Percentiles rank a stretch among this genome's conserved stretches.
Evolutionary conservation across 305 asterid genomes (phyloP).

Genomic region (Euphrasia arctica): DNA sequence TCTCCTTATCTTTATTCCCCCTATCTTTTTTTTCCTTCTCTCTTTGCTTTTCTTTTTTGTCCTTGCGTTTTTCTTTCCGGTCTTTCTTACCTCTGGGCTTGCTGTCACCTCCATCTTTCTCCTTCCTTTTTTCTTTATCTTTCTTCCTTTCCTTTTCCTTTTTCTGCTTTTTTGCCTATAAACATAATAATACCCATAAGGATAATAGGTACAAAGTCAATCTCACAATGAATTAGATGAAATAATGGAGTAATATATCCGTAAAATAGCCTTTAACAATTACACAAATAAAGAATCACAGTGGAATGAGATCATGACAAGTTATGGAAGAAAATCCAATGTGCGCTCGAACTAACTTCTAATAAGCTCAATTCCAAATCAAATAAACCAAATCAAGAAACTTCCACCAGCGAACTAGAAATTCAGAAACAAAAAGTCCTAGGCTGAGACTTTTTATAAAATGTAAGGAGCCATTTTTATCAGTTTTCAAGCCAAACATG

Average conservation of each 20-base stretch:
- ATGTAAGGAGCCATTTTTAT: not conserved
- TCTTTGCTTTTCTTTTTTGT: conserved; percentile 51
- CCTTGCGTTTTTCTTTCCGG: conserved; percentile 53
- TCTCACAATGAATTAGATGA: conserved; percentile 5
- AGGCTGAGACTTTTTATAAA: not conserved
- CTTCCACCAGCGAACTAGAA: not conserved
- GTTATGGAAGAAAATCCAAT: conserved; percentile 6
- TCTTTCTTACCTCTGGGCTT: conserved; percentile 61
- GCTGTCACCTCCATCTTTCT: conserved; percentile 48
- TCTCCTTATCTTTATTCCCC: conserved; percentile 58
- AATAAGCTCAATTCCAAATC: not conserved
- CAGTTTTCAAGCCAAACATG: not conserved
- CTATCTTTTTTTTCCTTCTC: conserved; percentile 49
- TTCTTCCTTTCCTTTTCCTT: conserved; percentile 56
- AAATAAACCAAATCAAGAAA: conserved; percentile 19
- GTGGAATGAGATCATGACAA: conserved; percentile 6
- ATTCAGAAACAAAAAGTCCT: conserved; percentile 11
- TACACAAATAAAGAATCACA: not conserved
- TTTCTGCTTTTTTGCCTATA: conserved; percentile 62
- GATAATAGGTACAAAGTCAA: conserved; percentile 15
- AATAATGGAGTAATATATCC: not conserved
- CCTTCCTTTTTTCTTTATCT: conserved; percentile 41
- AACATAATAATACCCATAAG: conserved; percentile 21
- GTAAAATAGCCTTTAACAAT: not conserved
- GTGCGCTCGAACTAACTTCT: not conserved